Evolutionary conservation across 441 rosid genomes (phyloP).

Genomic region (Brassica balearica): DNA sequence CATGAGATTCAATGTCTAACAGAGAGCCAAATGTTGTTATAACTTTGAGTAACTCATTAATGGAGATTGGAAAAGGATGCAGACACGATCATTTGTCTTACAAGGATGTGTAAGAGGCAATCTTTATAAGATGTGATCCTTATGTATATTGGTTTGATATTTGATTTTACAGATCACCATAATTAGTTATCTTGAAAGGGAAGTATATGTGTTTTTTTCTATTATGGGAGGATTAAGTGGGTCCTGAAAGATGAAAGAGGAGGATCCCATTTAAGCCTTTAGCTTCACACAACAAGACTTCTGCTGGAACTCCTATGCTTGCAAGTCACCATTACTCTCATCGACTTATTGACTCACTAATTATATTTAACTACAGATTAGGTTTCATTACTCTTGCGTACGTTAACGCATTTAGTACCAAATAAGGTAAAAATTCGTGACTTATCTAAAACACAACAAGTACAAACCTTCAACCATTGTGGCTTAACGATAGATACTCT

Average conservation of each 20-base stretch:
- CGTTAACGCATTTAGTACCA: constrained; percentile 8
- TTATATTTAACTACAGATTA: constrained; percentile 9
- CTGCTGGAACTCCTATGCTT: constrained; percentile 23
- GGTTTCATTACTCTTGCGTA: neutral
- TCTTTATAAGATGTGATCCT: neutral
- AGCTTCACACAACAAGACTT: constrained; percentile 57
- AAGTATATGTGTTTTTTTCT: neutral
- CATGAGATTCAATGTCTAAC: too few species aligned
- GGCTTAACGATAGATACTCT: neutral
- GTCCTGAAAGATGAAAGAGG: constrained; percentile 35
- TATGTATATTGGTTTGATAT: constrained; percentile 8
- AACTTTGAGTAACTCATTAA: neutral
- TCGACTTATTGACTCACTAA: constrained; percentile 17
- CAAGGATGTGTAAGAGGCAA: neutral
- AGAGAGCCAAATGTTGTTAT: neutral
- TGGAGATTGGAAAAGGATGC: neutral
- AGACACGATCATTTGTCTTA: constrained; percentile 17
- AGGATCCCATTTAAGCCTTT: constrained; percentile 36
- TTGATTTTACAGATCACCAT: neutral
- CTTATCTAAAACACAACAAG: constrained; percentile 22
- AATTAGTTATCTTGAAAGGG: constrained; percentile 9
- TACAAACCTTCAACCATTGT: neutral
- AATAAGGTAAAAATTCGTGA: constrained; percentile 21
- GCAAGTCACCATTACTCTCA: constrained; percentile 37
- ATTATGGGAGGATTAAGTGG: neutral